Base-by-base conservation (phyloP, 1,284 basidiomycete species). In the Macrocystidia cucumis region DNA sequence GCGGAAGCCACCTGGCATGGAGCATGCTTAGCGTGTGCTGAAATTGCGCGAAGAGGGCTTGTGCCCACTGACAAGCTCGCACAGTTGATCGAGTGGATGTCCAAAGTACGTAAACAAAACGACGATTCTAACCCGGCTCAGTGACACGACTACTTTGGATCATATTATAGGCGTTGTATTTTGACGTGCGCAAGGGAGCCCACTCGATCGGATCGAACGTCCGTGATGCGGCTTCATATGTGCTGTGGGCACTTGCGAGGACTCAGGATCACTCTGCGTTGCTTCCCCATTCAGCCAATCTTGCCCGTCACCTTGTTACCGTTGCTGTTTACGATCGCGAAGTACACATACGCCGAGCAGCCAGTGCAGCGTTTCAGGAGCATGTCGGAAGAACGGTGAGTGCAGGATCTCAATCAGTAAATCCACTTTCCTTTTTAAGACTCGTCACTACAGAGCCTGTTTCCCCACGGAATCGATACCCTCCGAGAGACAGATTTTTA, bases 361-460 rank as follows among this genome's bases (percentile, higher is more conserved):
- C 95, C 2, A 98, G 93, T 58, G 96, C 96, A 6, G 91, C 95
- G 3, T 98, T 91, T 55, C 96, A 98, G 56, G 96, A 99, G 59
- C 85, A 87, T 49, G 96, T 98, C 26, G 96, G 96, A 6, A 70
- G 96, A 49, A 85, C 87, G 60, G 91, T 93, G 49, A 59, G 78
- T 60, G 20, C 20, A 18, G 34, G 37, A 31, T 40, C 14, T 34
- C 30, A 44, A 26, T 36, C 29, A 23, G 29, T 19, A 23, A 19
- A 40, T 23, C n/a, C n/a, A n/a, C n/a, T 39, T 38, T 29, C 33
- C 43, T 42, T 43, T 41, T 41, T 35, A 30, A 40, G 41, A 30
- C 25, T 29, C 11, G 24, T 30, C 20, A 41, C 46, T 46, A 18
- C 48, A 95, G 90, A 79, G 72, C 33, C 60, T 92, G 35, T 93